Conservation (phyloP, 306 rosid species). For the Mucuna pruriens region DNA sequence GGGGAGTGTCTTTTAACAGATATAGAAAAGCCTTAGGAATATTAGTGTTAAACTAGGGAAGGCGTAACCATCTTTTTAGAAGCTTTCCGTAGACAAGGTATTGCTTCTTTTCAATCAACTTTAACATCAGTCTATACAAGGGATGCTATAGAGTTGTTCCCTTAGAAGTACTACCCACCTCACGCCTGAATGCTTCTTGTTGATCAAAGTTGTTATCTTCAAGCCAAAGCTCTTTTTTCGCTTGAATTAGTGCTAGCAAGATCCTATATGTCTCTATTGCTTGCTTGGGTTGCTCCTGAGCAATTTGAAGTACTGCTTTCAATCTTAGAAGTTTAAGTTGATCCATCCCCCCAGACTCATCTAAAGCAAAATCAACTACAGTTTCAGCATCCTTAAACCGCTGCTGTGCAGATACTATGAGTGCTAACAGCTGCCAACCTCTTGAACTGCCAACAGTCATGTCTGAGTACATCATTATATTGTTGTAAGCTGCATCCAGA, state of each 20-base stretch:
- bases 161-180: slow-evolving; percentile 41
- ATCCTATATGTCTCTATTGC: slow-evolving; percentile 84
- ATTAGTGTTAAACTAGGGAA: neutral
- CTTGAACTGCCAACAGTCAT: slow-evolving; percentile 61
- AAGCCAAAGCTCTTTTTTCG: slow-evolving; percentile 56
- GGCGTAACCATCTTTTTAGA: neutral
- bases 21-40: neutral
- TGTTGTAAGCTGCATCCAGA: slow-evolving; percentile 64
- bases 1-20: neutral
- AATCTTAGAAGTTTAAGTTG: slow-evolving; percentile 73
- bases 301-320: slow-evolving; percentile 78
- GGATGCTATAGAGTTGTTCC: neutral
- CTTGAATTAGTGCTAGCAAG: slow-evolving; percentile 75
- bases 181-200: slow-evolving; percentile 29
- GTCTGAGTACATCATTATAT: slow-evolving; percentile 57
- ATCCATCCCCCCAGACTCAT: slow-evolving; percentile 67
- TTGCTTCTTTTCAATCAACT: slow-evolving; percentile 22
- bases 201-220: slow-evolving; percentile 44
- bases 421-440: slow-evolving; percentile 75
- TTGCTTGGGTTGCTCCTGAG: slow-evolving; percentile 77
- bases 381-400: slow-evolving; percentile 75
- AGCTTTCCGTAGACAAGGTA: neutral
- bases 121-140: slow-evolving; percentile 9
- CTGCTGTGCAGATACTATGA: slow-evolving; percentile 72
- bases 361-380: slow-evolving; percentile 78